These are phyloP conservation scores for Aplosporella prunicola DNA, from an alignment of 2,329 filamentous ascomycete genomes.

Conservation along the genomic window DNA sequence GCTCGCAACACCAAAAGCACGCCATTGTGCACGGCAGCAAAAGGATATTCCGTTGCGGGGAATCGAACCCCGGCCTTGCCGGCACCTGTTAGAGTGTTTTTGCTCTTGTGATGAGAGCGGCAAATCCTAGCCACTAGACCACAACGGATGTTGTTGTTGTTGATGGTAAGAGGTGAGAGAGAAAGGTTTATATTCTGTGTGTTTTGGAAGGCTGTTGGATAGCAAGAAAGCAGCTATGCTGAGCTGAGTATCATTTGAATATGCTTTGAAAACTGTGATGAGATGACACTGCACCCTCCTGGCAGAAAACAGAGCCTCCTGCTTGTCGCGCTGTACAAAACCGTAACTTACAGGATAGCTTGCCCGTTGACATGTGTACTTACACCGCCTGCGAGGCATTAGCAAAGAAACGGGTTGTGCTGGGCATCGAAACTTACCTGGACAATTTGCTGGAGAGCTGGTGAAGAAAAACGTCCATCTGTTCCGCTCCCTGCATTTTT, in stretches of 20 bases:
- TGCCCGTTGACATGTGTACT: constrained; percentile 36
- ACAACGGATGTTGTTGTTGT: constrained; percentile 8
- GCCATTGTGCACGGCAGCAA: neutral
- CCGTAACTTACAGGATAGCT: constrained; percentile 25
- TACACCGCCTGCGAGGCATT: constrained; percentile 26
- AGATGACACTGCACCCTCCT: neutral
- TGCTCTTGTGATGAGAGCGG: constrained; percentile 4
- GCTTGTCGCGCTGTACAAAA: no score
- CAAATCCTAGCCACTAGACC: constrained; percentile 9
- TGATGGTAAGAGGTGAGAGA: no score
- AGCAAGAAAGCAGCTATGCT: no score
- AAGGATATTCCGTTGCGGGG: constrained; percentile 6
- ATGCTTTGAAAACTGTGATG: constrained; percentile 1
- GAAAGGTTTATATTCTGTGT: no score
- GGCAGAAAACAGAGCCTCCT: neutral
- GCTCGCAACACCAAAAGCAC: neutral
- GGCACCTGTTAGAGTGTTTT: constrained; percentile 3
- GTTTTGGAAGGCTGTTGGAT: no score
- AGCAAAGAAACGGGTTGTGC: neutral
- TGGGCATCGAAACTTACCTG: constrained; percentile 27
- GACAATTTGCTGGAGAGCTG: constrained; percentile 50
- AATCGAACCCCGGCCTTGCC: constrained; percentile 9
- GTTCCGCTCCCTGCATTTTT: constrained; percentile 45
- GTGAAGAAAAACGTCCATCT: constrained; percentile 55
- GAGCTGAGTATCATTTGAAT: no score